Evolutionary conservation across 73 alveolate species (phyloP).

Genomic region (Paramecium octaurelia): DNA sequence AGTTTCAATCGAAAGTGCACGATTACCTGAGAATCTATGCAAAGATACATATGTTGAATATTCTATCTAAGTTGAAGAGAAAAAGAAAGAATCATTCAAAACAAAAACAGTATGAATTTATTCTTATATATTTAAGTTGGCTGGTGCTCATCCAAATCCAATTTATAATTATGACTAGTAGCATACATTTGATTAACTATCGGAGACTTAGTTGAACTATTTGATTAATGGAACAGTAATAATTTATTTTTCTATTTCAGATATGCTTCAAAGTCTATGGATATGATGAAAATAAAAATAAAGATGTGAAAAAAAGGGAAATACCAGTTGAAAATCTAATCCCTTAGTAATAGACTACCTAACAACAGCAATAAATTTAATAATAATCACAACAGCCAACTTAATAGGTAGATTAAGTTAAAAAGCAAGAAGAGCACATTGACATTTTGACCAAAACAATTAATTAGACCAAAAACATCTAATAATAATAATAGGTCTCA

Average conservation of each 20-base stretch:
- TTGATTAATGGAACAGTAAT: slow-evolving; percentile 70
- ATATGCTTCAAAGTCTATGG: slow-evolving; percentile 68
- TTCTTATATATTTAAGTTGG: slow-evolving; percentile 27
- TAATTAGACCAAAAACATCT: not conserved
- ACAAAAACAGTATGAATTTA: slow-evolving; percentile 45
- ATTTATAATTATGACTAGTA: slow-evolving; percentile 70
- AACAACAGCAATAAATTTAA: not conserved
- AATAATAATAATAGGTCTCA: not conserved
- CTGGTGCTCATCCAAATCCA: slow-evolving; percentile 66
- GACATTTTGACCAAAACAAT: not conserved
- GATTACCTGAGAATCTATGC: slow-evolving; percentile 75
- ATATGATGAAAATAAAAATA: slow-evolving; percentile 49
- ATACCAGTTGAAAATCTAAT: slow-evolving; percentile 53
- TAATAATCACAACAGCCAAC: not conserved
- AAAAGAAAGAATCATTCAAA: slow-evolving; percentile 47
- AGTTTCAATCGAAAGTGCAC: slow-evolving; percentile 44
- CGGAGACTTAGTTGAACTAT: slow-evolving; percentile 65
- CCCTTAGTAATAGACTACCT: not conserved
- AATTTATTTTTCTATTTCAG: not conserved
- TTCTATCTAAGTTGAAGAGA: slow-evolving; percentile 67
- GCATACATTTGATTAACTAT: slow-evolving; percentile 65
- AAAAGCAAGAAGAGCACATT: not conserved
- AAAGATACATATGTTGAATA: slow-evolving; percentile 80
- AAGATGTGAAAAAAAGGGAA: not conserved
- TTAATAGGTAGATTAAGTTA: not conserved